A percentile compares a stretch with the other conserved stretches of the same genome.
Evolutionary conservation across 306 rosid genomes (phyloP).

Genomic region (Lotus japonicus): DNA sequence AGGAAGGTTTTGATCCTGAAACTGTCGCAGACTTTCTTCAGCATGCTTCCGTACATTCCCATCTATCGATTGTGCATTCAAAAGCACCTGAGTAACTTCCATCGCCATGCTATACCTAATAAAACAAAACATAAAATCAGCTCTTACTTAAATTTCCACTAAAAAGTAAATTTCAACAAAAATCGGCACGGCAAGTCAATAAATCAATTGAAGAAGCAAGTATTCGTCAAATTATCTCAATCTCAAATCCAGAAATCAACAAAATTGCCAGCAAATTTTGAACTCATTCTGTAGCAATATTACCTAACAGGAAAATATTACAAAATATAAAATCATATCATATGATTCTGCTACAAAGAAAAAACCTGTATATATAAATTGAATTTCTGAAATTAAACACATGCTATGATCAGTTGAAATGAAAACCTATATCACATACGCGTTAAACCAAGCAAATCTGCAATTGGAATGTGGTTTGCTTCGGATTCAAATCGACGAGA

Average conservation of each 20-base stretch:
- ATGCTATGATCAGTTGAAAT: neutral
- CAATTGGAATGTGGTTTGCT: neutral
- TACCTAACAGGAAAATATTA: neutral
- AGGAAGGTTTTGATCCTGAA: conserved; percentile 91
- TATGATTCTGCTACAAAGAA: neutral
- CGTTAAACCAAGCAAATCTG: neutral
- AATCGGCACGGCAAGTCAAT: neutral
- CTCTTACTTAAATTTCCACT: neutral
- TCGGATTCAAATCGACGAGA: neutral
- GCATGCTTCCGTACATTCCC: conserved; percentile 71
- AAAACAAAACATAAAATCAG: conserved; percentile 14
- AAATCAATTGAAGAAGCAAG: neutral
- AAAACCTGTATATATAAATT: neutral
- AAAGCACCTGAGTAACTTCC: conserved; percentile 83
- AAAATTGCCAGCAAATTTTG: neutral
- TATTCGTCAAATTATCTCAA: conserved; percentile 1
- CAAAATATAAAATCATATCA: neutral
- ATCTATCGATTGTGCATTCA: conserved; percentile 84
- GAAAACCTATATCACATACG: no score
- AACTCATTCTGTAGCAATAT: neutral
- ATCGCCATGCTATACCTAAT: conserved; percentile 43
- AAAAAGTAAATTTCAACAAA: neutral
- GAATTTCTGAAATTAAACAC: neutral
- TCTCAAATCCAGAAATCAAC: conserved; percentile 7
- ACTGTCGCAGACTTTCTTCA: conserved; percentile 74